Evolutionary conservation across 1,284 basidiomycete genomes (phyloP).

Genomic region (Cryptococcus maquisensis): DNA sequence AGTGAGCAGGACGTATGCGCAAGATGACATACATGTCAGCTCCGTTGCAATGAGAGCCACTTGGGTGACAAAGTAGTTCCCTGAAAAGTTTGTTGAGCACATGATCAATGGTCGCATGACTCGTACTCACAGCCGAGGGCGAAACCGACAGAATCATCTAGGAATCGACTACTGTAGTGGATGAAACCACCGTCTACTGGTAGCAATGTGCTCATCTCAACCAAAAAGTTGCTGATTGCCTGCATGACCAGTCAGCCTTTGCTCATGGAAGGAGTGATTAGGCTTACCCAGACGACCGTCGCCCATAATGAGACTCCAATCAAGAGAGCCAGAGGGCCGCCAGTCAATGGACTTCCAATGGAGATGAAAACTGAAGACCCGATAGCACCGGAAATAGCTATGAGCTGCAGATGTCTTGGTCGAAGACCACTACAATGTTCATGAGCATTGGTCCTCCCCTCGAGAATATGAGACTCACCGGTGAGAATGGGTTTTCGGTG

Average conservation of each 20-base stretch:
- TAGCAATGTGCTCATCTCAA: slow-evolving; percentile 24
- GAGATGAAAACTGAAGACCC: slow-evolving; percentile 24
- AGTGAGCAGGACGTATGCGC: not conserved
- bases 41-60: not conserved
- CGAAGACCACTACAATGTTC: slow-evolving; percentile 17
- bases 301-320: slow-evolving; percentile 21
- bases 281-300: slow-evolving; percentile 16
- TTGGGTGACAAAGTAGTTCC: no score
- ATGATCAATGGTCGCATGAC: no score
- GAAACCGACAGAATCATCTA: no score
- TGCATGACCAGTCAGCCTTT: no score
- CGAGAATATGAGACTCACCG: no score
- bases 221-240: slow-evolving; percentile 16
- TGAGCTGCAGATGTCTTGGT: slow-evolving; percentile 24
- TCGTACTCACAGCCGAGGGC: no score
- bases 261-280: no score
- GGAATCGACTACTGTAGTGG: not conserved
- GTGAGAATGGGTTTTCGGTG: no score
- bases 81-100: no score
- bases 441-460: not conserved
- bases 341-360: slow-evolving; percentile 18
- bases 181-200: slow-evolving; percentile 24
- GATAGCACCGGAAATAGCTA: slow-evolving; percentile 23
- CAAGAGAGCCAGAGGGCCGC: slow-evolving; percentile 18
- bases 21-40: not conserved